These are phyloP conservation scores for Morella rubra DNA, from an alignment of 306 rosid species.

Conservation along the genomic window DNA sequence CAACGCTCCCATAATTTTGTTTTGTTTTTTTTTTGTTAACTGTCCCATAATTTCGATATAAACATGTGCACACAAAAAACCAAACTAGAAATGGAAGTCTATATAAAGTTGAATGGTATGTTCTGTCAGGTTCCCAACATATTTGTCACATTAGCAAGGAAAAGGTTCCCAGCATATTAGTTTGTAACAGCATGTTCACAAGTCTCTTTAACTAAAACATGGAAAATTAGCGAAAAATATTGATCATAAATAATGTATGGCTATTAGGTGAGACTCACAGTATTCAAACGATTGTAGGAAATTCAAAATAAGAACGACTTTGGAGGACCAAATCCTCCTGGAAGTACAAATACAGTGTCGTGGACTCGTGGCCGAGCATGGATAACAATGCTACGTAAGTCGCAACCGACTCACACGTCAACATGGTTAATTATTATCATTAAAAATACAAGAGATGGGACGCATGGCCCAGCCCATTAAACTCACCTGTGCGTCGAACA, in stretches of 20 bases:
- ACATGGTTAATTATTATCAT: not conserved
- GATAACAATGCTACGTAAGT: not conserved
- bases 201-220: too few species aligned
- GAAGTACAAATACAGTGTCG: not conserved
- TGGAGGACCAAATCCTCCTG: not conserved
- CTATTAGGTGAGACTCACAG: not conserved
- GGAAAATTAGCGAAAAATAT: too few species aligned
- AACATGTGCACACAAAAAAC: not conserved
- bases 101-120: too few species aligned
- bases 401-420: slow-evolving; percentile 28
- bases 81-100: not conserved
- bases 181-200: too few species aligned
- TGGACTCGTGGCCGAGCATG: slow-evolving; percentile 32
- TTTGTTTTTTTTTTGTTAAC: too few species aligned
- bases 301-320: not conserved
- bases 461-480: not conserved
- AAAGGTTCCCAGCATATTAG: too few species aligned
- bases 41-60: too few species aligned
- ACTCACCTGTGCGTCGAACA: slow-evolving; percentile 94
- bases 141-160: too few species aligned
- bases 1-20: slow-evolving; percentile 8
- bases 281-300: not conserved
- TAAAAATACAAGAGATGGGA: not conserved
- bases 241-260: not conserved
- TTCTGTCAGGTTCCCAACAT: too few species aligned